phyloP scores from a whole-genome alignment of 2,329 filamentous ascomycete species.

The Alternaria brassicae region DNA sequence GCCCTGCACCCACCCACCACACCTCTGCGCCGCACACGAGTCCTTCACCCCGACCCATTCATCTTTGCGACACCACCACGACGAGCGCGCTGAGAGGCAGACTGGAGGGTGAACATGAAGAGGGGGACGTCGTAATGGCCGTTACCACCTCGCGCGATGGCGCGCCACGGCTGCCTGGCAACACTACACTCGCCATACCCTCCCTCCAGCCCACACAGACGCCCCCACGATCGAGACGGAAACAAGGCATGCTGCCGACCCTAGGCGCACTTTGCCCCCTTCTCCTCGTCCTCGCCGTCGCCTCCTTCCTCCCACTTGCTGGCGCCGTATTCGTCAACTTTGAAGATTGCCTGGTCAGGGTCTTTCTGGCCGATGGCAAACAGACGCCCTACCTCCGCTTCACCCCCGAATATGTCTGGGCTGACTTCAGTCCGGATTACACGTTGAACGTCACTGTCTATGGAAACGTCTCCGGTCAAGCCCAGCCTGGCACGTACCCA shows the following conservation, averaged over 20 bases:
- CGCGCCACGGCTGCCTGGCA: conserved; percentile 19
- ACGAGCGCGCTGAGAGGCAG: conserved; percentile 1
- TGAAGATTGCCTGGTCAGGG: conserved; percentile 76
- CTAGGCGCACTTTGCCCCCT: conserved; percentile 24
- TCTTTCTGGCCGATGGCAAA: conserved; percentile 63
- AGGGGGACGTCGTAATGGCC: conserved; percentile 34
- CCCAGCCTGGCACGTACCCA: conserved; percentile 65
- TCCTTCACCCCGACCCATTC: background rate
- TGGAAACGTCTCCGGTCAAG: conserved; percentile 86
- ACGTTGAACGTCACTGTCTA: conserved; percentile 80
- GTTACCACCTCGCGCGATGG: conserved; percentile 31
- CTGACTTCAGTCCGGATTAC: conserved; percentile 70
- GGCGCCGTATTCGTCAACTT: conserved; percentile 71
- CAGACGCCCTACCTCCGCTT: conserved; percentile 76
- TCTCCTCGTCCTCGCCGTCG: conserved; percentile 35
- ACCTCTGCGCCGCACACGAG: background rate
- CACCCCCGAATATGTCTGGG: conserved; percentile 75
- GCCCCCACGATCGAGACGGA: conserved; percentile 43
- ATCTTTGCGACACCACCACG: background rate
- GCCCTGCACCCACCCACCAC: background rate
- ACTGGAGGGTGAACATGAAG: conserved; percentile 38
- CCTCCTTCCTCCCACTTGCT: conserved; percentile 35
- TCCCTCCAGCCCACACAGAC: conserved; percentile 38
- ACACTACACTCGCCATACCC: conserved; percentile 32
- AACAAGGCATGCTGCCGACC: conserved; percentile 14